Conservation (phyloP, 139 green algal genomes). For the Volvox reticuliferus region DNA sequence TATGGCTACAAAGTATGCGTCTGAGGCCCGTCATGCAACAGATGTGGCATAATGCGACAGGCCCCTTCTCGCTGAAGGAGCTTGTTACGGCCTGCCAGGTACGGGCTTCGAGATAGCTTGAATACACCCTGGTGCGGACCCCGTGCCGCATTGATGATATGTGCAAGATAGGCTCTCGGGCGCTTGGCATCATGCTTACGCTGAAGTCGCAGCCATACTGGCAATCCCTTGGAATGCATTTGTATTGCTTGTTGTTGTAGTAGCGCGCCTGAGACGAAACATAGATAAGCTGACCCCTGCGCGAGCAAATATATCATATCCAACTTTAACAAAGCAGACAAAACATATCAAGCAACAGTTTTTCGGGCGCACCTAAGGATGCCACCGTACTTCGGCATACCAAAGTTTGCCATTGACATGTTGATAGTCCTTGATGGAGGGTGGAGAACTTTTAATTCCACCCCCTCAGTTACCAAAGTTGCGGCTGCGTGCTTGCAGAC, state of each 20-base stretch:
- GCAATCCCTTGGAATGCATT: conserved; percentile 51
- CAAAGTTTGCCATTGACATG: conserved; percentile 83
- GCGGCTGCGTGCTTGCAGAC: background rate
- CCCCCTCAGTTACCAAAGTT: background rate
- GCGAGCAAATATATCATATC: background rate
- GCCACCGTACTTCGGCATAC: conserved; percentile 76
- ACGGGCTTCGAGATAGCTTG: background rate
- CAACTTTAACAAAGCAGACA: background rate
- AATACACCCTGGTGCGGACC: no score
- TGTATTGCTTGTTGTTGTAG: conserved; percentile 20
- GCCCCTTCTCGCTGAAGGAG: background rate
- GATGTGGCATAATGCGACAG: background rate
- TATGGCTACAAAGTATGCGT: background rate
- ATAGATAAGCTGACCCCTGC: conserved; percentile 62
- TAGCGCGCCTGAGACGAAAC: conserved; percentile 33
- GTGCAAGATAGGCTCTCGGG: no score
- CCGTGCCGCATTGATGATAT: no score
- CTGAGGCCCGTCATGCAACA: background rate
- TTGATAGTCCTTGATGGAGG: conserved; percentile 46
- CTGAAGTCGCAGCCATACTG: conserved; percentile 60
- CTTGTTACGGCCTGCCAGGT: background rate
- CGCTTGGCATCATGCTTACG: conserved; percentile 11
- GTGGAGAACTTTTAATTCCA: conserved; percentile 10
- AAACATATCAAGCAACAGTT: background rate
- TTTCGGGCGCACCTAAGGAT: conserved; percentile 51